These are phyloP conservation scores for Epichloe sibirici DNA, from an alignment of 2,329 filamentous ascomycete species.

Conservation along the genomic window DNA sequence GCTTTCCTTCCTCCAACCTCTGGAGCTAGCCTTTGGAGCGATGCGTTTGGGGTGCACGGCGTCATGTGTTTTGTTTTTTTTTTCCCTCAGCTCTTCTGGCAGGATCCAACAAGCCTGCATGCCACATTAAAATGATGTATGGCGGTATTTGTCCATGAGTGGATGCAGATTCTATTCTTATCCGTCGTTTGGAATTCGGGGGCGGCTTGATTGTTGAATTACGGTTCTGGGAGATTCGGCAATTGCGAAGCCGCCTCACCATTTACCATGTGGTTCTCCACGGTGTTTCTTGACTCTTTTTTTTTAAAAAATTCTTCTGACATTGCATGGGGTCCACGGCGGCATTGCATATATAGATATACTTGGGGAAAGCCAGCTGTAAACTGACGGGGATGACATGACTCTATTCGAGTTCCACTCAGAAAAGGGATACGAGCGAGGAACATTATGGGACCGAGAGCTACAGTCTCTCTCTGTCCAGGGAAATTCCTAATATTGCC, in stretches of 20 bases:
- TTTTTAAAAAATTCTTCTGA: neutral
- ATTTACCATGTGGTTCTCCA: too few species aligned
- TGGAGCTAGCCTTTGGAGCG: neutral
- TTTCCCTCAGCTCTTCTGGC: neutral
- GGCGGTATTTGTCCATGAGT: neutral
- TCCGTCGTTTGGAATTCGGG: neutral
- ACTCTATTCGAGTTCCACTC: too few species aligned
- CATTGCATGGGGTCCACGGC: slow-evolving; percentile 3
- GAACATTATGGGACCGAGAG: neutral
- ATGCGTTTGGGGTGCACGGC: neutral
- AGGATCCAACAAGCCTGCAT: neutral
- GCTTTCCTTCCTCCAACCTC: neutral
- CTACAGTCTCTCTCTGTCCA: neutral
- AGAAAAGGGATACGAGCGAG: neutral
- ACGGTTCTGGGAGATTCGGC: too few species aligned
- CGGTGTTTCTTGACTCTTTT: neutral
- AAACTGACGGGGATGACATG: neutral
- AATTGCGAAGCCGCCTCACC: too few species aligned
- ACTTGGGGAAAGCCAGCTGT: slow-evolving; percentile 2
- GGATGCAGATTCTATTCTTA: neutral
- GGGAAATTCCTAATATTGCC: neutral
- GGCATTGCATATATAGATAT: slow-evolving; percentile 3
- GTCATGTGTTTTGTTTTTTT: neutral
- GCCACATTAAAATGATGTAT: slow-evolving; percentile 3
- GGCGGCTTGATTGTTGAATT: too few species aligned